Evolutionary conservation across 2,329 filamentous ascomycete species (phyloP).

Genomic region (Exophiala sp.): DNA sequence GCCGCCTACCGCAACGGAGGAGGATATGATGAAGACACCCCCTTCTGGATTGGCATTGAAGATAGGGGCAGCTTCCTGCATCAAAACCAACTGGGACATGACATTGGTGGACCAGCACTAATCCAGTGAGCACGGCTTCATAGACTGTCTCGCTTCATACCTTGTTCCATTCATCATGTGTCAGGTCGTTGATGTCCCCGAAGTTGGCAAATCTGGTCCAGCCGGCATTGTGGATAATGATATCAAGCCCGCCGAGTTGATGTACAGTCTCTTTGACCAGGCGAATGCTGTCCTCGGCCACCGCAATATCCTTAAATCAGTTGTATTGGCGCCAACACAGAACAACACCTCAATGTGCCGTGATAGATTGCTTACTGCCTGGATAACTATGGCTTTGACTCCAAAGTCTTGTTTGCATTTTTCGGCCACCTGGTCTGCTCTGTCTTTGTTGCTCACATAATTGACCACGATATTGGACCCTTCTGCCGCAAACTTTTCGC

Average conservation of each 20-base stretch:
- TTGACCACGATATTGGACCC: slow-evolving; percentile 68
- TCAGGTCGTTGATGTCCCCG: slow-evolving; percentile 52
- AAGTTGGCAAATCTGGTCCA: slow-evolving; percentile 58
- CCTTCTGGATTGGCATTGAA: slow-evolving; percentile 59
- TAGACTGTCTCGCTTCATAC: slow-evolving; percentile 33
- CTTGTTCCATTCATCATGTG: slow-evolving; percentile 59
- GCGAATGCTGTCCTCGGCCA: slow-evolving; percentile 52
- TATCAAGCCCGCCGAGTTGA: slow-evolving; percentile 64
- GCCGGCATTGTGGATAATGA: slow-evolving; percentile 70
- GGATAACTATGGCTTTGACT: slow-evolving; percentile 51
- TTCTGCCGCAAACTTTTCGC: slow-evolving; percentile 60
- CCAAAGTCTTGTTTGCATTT: slow-evolving; percentile 49
- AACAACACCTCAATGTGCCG: background rate
- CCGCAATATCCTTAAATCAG: slow-evolving; percentile 54
- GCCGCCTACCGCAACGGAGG: slow-evolving; percentile 51
- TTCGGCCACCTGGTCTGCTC: slow-evolving; percentile 54
- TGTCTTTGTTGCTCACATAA: slow-evolving; percentile 57
- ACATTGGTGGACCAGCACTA: slow-evolving; percentile 60
- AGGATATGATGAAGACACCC: slow-evolving; percentile 58
- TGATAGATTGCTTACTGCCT: slow-evolving; percentile 47
- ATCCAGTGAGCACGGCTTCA: slow-evolving; percentile 4
- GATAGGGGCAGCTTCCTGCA: slow-evolving; percentile 53
- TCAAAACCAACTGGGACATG: slow-evolving; percentile 48
- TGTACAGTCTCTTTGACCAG: slow-evolving; percentile 56
- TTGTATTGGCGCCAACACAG: background rate